Evolutionary conservation across 164 flowering plant species (phyloP), one percentile per base, ranked within the genome.

Genomic region (Brasenia schreberi): DNA sequence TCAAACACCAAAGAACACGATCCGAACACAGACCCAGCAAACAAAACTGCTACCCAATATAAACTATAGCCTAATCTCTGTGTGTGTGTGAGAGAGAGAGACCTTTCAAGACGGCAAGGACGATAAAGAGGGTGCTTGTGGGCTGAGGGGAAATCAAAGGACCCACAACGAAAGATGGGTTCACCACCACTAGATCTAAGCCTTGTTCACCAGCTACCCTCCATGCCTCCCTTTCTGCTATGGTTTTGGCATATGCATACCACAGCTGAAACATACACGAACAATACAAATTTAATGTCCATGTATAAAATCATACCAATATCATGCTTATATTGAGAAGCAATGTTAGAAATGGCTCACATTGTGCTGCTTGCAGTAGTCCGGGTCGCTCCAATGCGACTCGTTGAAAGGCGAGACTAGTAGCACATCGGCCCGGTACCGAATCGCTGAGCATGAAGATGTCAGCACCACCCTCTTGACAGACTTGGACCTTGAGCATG

Each of bases 341-440:
- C 39, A 33, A 33, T 33, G 39, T 33, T 5, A 14, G 56, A 9
- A n/a, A 2, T 19, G 56, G 1, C 61, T 68, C 86, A 91, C 99
- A 61, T 88, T 84, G 82, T 88, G 17, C 42, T 61, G 77, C 75
- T 84, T 82, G 82, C 99, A 91, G 75, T 89, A 94, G 7, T 89
- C 93, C 0, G 78, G 76, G 73, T 94, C 96, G 44, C 88, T 89
- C 97, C 97, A 94, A 63, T 89, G 97, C 4, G 96, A 83, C 68
- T 94, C 97, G 58, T 84, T 87, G 18, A 91, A 89, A 65, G 90
- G 85, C 65, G 88, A 88, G 58, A 78, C 72, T 68, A 82, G 74
- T 52, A 77, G 79, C 33, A 53, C 87, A 69, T 91, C 90, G 6
- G 81, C 74, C 1, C 87, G 79, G 77, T 89, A 94, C 79, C 99